phyloP scores from a whole-genome alignment of 441 rosid genomes.

The Adansonia grandidieri region DNA sequence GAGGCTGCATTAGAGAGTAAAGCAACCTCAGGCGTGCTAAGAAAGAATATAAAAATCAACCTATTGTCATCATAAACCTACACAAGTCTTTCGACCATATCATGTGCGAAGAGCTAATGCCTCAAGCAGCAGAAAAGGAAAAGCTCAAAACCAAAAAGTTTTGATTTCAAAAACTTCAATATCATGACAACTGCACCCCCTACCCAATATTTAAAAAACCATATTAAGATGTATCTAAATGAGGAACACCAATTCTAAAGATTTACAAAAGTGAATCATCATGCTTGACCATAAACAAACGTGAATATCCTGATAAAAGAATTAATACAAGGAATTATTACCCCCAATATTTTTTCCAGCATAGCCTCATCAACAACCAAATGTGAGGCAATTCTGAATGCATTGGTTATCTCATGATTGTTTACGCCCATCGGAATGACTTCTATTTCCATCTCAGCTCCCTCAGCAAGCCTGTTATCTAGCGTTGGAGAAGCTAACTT shows the following conservation, averaged over 20 bases:
- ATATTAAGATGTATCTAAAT: neutral
- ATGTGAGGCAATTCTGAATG: slow-evolving; percentile 70
- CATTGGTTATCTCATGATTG: slow-evolving; percentile 70
- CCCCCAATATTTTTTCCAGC: slow-evolving; percentile 95
- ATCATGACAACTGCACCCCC: neutral
- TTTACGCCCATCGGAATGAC: slow-evolving; percentile 86
- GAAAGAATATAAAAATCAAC: slow-evolving; percentile 17
- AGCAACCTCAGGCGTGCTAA: slow-evolving; percentile 23
- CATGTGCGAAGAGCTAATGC: slow-evolving; percentile 5
- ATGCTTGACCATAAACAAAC: too few relatives aligned
- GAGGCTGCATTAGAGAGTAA: slow-evolving; percentile 73
- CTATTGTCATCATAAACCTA: slow-evolving; percentile 7
- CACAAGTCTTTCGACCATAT: neutral
- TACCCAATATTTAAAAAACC: neutral
- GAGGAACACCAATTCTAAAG: neutral
- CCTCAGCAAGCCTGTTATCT: slow-evolving; percentile 87
- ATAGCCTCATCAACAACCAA: slow-evolving; percentile 84
- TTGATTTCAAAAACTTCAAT: neutral
- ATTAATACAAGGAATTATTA: slow-evolving; percentile 36
- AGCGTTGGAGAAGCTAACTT: slow-evolving; percentile 73
- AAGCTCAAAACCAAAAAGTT: neutral
- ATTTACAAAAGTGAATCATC: neutral
- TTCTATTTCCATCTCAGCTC: slow-evolving; percentile 98
- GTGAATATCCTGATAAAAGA: neutral
- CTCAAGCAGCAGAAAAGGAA: neutral